Evolutionary conservation across 1,284 basidiomycete species (phyloP), one percentile per base, ranked within the genome.

Genomic region (Tilletia caries): DNA sequence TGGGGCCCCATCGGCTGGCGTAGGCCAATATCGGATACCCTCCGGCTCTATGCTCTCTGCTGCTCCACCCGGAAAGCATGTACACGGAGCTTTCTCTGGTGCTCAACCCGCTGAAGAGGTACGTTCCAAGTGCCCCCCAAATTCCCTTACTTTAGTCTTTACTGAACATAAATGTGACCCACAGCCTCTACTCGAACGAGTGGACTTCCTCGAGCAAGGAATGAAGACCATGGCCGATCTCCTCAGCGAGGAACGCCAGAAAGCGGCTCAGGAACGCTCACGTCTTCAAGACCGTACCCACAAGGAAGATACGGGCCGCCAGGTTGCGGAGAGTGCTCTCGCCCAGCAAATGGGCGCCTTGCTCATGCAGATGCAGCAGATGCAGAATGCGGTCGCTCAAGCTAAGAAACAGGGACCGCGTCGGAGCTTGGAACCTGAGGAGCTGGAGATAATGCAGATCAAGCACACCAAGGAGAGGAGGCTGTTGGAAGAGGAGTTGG

Each of bases 401-500:
- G 58, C 58, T 37, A 33, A 29, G 32, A 33, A 23, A 3, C 58
- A 62, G 33, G 58, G 58, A 3, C 58, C 58, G 27, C 58, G 58
- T 15, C 58, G 58, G 13, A 62, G 58, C 23, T 29, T 62, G 32
- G 58, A 62, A 29, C 58, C 58, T 62, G 58, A 62, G 33, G 58
- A 62, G 32, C 32, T 62, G 29, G 58, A 70, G 67, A 46, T 78
- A 15, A 52, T 75, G 4, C 75, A 80, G 44, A 64, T 81, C 68
- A 77, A 80, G 34, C 75, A 75, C 64, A 73, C 72, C 43, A 73
- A 74, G 37, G 74, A 75, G 44, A 79, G 71, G 67, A 68, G 73
- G 18, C 32, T 74, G 25, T 71, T 82, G 33, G 73, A 77, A 23
- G 74, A 72, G 27, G 77, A 78, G 33, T 67, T 82, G 54, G 75